phyloP scores from a whole-genome alignment of 2,329 filamentous ascomycete species.

The Xylaria sp. region DNA sequence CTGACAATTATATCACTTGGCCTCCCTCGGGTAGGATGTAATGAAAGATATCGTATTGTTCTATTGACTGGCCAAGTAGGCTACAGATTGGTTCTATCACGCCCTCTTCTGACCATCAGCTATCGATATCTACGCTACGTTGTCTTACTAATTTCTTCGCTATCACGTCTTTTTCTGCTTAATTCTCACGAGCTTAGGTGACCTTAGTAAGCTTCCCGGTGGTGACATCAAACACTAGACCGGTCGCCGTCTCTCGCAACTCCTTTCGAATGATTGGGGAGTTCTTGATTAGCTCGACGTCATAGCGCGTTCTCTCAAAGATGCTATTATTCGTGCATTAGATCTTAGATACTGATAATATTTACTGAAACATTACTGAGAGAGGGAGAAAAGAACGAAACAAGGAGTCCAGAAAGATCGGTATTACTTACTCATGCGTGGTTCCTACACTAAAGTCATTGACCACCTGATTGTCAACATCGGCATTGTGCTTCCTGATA shows the following conservation, averaged over 20 bases:
- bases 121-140: neutral
- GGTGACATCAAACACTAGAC: constrained; percentile 18
- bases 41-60: no score
- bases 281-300: constrained; percentile 11
- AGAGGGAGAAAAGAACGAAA: neutral
- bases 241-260: constrained; percentile 1
- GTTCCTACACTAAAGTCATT: constrained; percentile 4
- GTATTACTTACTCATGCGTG: constrained; percentile 13
- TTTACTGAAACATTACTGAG: neutral
- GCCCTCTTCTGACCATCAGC: neutral
- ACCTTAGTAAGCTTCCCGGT: constrained; percentile 21
- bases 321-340: neutral
- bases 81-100: neutral
- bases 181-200: neutral
- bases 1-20: no score
- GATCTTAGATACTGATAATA: neutral
- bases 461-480: constrained; percentile 5
- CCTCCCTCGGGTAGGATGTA: no score
- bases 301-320: constrained; percentile 8
- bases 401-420: no score
- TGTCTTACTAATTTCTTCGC: neutral
- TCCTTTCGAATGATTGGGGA: constrained; percentile 21
- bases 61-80: no score
- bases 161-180: neutral
- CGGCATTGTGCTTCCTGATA: constrained; percentile 25